Evolutionary conservation across 208 protist genomes (phyloP).

Genomic region (Crithidia sp.): DNA sequence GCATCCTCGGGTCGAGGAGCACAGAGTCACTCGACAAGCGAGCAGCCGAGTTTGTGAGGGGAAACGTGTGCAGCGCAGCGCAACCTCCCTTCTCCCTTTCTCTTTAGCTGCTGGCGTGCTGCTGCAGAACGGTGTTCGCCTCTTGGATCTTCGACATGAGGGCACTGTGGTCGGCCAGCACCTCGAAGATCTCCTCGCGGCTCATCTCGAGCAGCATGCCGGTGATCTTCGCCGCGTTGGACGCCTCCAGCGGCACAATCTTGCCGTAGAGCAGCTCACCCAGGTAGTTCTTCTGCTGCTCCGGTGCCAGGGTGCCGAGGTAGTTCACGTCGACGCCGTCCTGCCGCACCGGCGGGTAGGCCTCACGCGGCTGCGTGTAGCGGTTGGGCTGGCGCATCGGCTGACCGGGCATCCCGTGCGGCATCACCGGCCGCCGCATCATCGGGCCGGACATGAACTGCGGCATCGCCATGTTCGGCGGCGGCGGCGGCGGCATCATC

Average conservation of each 20-base stretch:
- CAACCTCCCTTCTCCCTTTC: too few species aligned
- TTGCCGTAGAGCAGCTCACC: slow-evolving; percentile 69
- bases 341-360: slow-evolving; percentile 9
- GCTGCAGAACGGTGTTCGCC: slow-evolving; percentile 61
- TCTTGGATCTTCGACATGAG: slow-evolving; percentile 70
- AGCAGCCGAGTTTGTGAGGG: too few species aligned
- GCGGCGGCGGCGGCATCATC: slow-evolving; percentile 30
- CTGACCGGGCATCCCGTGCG: slow-evolving; percentile 26
- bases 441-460: slow-evolving; percentile 42
- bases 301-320: slow-evolving; percentile 56
- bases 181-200: slow-evolving; percentile 66
- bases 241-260: slow-evolving; percentile 49
- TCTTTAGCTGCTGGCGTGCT: slow-evolving; percentile 40
- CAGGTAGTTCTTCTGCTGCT: slow-evolving; percentile 81
- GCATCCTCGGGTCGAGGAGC: too few species aligned
- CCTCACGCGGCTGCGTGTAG: slow-evolving; percentile 30
- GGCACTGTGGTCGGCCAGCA: slow-evolving; percentile 45
- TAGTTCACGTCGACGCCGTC: slow-evolving; percentile 39
- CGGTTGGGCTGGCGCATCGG: slow-evolving; percentile 39
- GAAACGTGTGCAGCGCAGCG: too few species aligned
- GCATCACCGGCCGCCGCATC: slow-evolving; percentile 41
- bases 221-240: slow-evolving; percentile 76
- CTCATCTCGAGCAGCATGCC: slow-evolving; percentile 86
- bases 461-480: slow-evolving; percentile 31
- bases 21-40: too few species aligned